Base-by-base conservation (phyloP, 2,329 filamentous ascomycete species). In the Trichophyton verrucosum region DNA sequence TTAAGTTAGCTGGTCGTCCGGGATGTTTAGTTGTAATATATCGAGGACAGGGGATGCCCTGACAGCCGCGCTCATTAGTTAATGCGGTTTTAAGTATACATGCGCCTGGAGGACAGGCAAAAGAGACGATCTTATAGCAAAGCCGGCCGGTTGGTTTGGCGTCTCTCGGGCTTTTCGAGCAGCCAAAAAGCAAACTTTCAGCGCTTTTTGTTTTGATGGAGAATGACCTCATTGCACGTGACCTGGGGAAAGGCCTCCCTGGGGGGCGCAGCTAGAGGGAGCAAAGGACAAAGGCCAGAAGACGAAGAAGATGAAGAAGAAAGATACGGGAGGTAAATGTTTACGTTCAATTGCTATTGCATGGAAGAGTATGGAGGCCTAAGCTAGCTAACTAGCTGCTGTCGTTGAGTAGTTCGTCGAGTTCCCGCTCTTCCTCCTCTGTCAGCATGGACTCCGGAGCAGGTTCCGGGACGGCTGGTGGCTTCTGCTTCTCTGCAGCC, bases 381-480 rank as follows among this genome's bases (percentile, higher is more conserved):
- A 44, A n/a, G 40, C 36, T 63, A 66, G 20, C 20, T 63, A 66
- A 2, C 20, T 20, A 20, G 49, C 82, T 80, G 64, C 82, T 80
- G 64, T 89, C 86, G 61, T 86, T 89, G 89, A 99, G 89, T 71
- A 99, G 75, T 65, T 91, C 94, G 13, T 90, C 91, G 65, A 99
- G 78, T 73, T 97, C 94, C 3, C 88, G 86, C 73, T 97, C 92
- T 72, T 99, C 94, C 67, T 97, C 92, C 11, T 84, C 87, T 3
- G 91, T 96, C 74, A 96, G 76, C 69, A 77, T 71, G 4, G 78
- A 76, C 60, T 81, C 80, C 59, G 76, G 64, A 71, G 71, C 64
- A 75, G 75, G 38, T 73, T 73, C 60, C 66, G 71, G 69, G 61
- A 78, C 78, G 51, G 77, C 74, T 58, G 78, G 73, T 61, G 76